phyloP scores from a whole-genome alignment of 2,329 filamentous ascomycete genomes.

The Colletotrichum sp. region DNA sequence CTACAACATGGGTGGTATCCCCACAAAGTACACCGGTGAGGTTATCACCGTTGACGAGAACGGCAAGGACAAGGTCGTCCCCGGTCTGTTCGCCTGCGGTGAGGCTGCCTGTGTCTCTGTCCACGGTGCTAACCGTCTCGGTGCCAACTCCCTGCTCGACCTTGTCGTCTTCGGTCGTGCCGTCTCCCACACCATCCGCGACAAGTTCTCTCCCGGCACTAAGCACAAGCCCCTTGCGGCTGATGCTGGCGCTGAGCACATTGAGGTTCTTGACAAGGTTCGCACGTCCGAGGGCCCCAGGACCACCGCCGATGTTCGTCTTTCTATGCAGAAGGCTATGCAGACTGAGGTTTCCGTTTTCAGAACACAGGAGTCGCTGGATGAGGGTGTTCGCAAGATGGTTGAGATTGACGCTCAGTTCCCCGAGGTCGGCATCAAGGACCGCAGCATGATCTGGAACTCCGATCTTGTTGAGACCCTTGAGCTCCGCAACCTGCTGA shows the following conservation, averaged over 20 bases:
- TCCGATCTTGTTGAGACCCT: conserved; percentile 95
- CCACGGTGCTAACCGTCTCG: conserved; percentile 96
- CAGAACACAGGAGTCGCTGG: conserved; percentile 90
- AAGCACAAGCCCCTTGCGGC: conserved; percentile 80
- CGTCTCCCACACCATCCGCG: conserved; percentile 95
- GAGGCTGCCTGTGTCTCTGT: conserved; percentile 98
- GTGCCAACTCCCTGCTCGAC: conserved; percentile 97
- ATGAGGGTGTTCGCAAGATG: conserved; percentile 92
- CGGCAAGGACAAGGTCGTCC: conserved; percentile 91
- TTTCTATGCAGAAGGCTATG: conserved; percentile 98
- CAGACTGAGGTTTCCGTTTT: conserved; percentile 97
- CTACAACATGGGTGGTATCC: conserved; percentile 99
- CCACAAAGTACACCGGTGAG: conserved; percentile 96
- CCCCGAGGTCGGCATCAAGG: conserved; percentile 89
- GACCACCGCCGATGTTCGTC: conserved; percentile 86
- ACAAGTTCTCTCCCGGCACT: conserved; percentile 86
- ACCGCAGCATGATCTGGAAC: conserved; percentile 99
- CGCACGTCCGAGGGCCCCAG: conserved; percentile 85
- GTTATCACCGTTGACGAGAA: conserved; percentile 86
- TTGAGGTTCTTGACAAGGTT: conserved; percentile 83
- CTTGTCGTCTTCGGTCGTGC: conserved; percentile 97
- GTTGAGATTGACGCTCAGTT: conserved; percentile 82
- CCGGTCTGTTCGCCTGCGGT: conserved; percentile 94
- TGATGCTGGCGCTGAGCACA: conserved; percentile 88
- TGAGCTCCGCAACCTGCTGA: conserved; percentile 92